phyloP scores from a whole-genome alignment of 2,329 filamentous ascomycete genomes.

The Amesomyces nigricolor region DNA sequence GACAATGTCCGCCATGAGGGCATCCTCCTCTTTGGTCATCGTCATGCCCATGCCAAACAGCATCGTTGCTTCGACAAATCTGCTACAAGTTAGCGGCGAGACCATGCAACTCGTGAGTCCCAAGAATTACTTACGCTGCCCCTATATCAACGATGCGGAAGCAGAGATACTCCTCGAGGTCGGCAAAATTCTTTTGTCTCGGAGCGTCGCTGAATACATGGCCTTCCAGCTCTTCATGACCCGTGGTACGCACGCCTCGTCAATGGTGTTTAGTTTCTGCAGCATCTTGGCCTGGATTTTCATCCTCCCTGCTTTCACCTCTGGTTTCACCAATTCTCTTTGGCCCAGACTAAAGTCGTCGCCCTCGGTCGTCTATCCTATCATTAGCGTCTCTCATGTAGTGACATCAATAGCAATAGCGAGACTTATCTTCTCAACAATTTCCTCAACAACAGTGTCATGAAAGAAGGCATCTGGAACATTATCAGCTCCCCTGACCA shows the following conservation, averaged over 20 bases:
- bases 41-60: conserved; percentile 13
- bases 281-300: conserved; percentile 14
- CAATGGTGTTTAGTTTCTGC: neutral
- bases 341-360: conserved; percentile 9
- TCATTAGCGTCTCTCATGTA: no score
- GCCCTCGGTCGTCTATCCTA: neutral
- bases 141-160: conserved; percentile 1
- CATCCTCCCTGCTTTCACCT: conserved; percentile 7
- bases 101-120: no score
- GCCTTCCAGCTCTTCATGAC: conserved; percentile 7
- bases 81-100: neutral
- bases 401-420: no score
- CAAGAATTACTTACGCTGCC: neutral
- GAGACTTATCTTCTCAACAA: neutral
- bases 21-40: conserved; percentile 10
- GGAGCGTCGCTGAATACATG: conserved; percentile 6
- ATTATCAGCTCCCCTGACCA: neutral
- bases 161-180: neutral
- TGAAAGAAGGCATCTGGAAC: neutral
- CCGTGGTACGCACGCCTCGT: conserved; percentile 6
- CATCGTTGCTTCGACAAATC: conserved; percentile 15
- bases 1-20: neutral
- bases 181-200: conserved; percentile 7
- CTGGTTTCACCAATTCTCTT: neutral
- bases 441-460: neutral